phyloP scores from a whole-genome alignment of 75 land plant genomes.

The Larix kaempferi region DNA sequence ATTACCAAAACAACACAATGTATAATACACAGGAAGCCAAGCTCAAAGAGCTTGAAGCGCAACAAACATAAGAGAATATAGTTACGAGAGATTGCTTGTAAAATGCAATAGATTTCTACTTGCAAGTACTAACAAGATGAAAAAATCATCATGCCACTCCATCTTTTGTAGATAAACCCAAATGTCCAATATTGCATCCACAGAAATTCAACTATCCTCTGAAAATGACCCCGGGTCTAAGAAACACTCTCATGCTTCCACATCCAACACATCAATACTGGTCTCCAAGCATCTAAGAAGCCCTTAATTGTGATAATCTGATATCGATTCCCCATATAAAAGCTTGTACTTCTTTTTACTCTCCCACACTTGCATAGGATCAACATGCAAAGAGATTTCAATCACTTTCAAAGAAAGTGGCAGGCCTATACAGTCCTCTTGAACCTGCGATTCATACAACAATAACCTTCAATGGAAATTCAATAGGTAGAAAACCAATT shows the following conservation, averaged over 20 bases:
- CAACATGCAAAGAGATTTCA: constrained; percentile 34
- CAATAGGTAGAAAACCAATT: neutral
- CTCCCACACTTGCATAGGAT: constrained; percentile 32
- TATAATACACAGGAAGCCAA: too few species aligned
- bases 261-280: constrained; percentile 7
- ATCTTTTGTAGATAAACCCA: constrained; percentile 54
- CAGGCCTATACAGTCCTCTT: constrained; percentile 51
- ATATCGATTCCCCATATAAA: constrained; percentile 32
- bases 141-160: constrained; percentile 50
- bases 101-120: constrained; percentile 45
- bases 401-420: constrained; percentile 66
- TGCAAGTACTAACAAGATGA: constrained; percentile 37
- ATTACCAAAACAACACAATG: too few species aligned
- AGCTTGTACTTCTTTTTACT: constrained; percentile 38
- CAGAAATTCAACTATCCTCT: constrained; percentile 53
- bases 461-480: neutral
- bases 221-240: constrained; percentile 54
- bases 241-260: constrained; percentile 39
- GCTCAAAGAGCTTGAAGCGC: too few species aligned
- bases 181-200: constrained; percentile 42
- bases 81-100: constrained; percentile 20
- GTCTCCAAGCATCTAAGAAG: constrained; percentile 34
- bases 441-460: constrained; percentile 18
- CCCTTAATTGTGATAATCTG: constrained; percentile 34
- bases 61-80: neutral